Conservation (phyloP, 1,139 yeast species). For the Candida freyschussii region DNA sequence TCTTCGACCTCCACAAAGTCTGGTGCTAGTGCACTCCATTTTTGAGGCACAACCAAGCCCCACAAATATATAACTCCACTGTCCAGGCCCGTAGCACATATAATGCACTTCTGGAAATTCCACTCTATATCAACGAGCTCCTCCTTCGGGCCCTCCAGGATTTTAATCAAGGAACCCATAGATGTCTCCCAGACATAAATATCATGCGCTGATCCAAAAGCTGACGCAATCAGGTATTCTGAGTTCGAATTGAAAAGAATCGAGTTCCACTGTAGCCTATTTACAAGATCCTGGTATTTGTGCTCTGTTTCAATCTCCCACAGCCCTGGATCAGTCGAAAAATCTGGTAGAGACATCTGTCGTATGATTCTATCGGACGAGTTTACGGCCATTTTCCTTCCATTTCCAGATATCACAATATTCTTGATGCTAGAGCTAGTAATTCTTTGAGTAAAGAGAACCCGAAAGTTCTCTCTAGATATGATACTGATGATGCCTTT, state of each 20-base stretch:
- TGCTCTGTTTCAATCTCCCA: constrained; percentile 69
- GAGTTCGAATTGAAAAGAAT: constrained; percentile 65
- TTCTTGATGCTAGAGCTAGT: constrained; percentile 72
- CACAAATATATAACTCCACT: constrained; percentile 79
- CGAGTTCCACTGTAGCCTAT: constrained; percentile 84
- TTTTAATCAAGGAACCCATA: constrained; percentile 82
- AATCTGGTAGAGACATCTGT: constrained; percentile 55
- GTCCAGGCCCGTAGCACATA: constrained; percentile 87
- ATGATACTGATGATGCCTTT: constrained; percentile 68
- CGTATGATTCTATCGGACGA: constrained; percentile 81
- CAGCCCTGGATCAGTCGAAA: constrained; percentile 13
- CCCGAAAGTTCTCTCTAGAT: constrained; percentile 25
- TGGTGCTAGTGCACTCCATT: constrained; percentile 97
- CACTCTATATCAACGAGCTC: constrained; percentile 77
- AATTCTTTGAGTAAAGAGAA: constrained; percentile 49
- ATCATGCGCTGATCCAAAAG: constrained; percentile 85
- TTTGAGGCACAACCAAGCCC: constrained; percentile 81
- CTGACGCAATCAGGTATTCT: constrained; percentile 86
- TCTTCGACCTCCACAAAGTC: constrained; percentile 95
- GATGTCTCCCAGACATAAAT: constrained; percentile 91
- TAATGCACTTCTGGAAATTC: constrained; percentile 71
- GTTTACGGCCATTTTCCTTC: constrained; percentile 68
- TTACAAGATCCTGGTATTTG: constrained; percentile 87
- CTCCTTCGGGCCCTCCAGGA: constrained; percentile 89
- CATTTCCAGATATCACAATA: constrained; percentile 59